phyloP scores from a whole-genome alignment of 106 monocot genomes.

The Apostasia ramifera region DNA sequence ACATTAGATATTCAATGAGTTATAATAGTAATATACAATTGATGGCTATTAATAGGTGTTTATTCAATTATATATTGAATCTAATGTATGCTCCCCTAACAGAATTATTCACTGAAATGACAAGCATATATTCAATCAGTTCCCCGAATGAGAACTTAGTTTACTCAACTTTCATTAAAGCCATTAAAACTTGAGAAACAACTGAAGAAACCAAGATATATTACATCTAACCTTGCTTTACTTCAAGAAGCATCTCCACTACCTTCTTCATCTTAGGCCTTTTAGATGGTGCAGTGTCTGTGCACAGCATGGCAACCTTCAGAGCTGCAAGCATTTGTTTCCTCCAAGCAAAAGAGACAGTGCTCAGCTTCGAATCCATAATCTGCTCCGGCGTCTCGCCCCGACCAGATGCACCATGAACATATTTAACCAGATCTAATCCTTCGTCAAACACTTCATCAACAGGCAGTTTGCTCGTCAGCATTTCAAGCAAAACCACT shows the following conservation, averaged over 20 bases:
- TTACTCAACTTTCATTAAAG: no score
- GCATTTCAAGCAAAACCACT: conserved; percentile 68
- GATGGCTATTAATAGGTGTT: no score
- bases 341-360: conserved; percentile 79
- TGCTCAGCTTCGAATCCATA: conserved; percentile 79
- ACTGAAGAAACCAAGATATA: no score
- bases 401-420: conserved; percentile 44
- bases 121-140: no score
- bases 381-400: conserved; percentile 81
- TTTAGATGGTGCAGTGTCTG: conserved; percentile 48
- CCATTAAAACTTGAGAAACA: no score
- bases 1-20: no score
- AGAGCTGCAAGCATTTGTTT: conserved; percentile 73
- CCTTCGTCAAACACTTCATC: conserved; percentile 79
- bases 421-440: conserved; percentile 83
- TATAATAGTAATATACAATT: no score
- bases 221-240: conserved; percentile 16
- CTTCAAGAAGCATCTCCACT: conserved; percentile 75
- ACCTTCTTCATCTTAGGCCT: conserved; percentile 84
- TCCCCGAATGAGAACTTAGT: no score
- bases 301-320: conserved; percentile 79
- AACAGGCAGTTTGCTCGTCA: conserved; percentile 48
- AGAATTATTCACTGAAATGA: no score
- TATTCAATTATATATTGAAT: no score
- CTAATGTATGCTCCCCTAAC: no score